Evolutionary conservation across 2,329 filamentous ascomycete genomes (phyloP), one percentile per base, ranked within the genome.

Genomic region (Phialocephala subalpina): DNA sequence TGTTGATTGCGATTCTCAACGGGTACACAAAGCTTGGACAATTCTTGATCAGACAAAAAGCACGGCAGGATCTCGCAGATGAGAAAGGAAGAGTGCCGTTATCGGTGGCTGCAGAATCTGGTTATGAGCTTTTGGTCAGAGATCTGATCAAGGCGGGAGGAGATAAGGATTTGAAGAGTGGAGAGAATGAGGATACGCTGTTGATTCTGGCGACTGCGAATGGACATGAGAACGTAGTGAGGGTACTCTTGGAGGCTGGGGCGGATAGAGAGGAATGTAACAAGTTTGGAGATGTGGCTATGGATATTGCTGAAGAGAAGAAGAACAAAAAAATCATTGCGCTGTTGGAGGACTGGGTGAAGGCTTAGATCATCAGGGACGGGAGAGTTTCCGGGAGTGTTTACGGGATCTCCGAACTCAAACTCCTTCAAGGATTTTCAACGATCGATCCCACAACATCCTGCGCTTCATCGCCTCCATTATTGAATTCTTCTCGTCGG

Each of bases 231-330:
- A 64, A 64, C 42, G 62, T 62, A 42, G 57, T 70, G 2, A 59
- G 42, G 22, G 60, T 69, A 12, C 58, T 70, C 16, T 47, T 70
- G 38, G 45, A 62, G 16, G 62, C 53, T 7, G 58, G 63, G 1
- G 64, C 60, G 8, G 63, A 64, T 62, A 58, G 3, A n/a, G 56
- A 62, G 0, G n/a, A 53, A 18, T 25, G 29, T 14, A 70, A 72
- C 53, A 69, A 49, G 45, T 70, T 70, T 66, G 70, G 65, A 11
- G 70, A 69, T 20, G 62, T 38, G 33, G 68, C 65, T 12, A 36
- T 68, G 55, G 70, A 70, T 72, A 40, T 70, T 62, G 70, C 67
- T 18, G 67, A 69, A 47, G 65, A 70, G 65, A 67, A 65, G 14
- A 64, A 61, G 16, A 20, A 62, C 27, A 36, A 45, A n/a, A 52